A percentile compares a stretch with the other conserved stretches of the same genome.
phyloP scores from a whole-genome alignment of 495 filamentous ascomycete species.

The Haplographium delicatum region DNA sequence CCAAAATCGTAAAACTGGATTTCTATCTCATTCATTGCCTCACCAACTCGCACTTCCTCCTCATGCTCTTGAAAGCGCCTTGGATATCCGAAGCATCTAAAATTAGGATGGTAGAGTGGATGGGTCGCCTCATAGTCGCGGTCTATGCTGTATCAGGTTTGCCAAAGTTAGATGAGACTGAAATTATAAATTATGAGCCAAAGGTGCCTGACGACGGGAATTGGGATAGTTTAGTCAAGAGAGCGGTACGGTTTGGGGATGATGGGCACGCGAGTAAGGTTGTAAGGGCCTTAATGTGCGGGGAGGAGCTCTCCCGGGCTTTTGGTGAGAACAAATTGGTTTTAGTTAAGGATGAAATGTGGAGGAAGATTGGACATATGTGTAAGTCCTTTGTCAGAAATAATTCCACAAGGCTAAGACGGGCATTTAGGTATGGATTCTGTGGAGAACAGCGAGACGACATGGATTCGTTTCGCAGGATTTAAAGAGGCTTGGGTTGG shows the following conservation, averaged over 20 bases:
- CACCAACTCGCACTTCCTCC: background rate
- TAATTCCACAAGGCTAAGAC: background rate
- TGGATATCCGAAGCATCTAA: background rate
- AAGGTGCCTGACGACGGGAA: too few relatives aligned
- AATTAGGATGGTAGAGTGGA: background rate
- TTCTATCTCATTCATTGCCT: background rate
- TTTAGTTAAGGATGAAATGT: too few relatives aligned
- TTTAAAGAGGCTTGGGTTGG: background rate
- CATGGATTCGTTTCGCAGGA: background rate
- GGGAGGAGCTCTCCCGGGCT: too few relatives aligned
- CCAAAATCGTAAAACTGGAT: background rate
- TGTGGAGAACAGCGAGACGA: background rate
- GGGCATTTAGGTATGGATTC: background rate
- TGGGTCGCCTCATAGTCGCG: background rate
- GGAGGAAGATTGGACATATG: background rate
- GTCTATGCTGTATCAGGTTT: background rate
- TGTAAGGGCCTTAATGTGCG: too few relatives aligned
- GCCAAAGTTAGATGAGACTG: background rate
- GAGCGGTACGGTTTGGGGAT: too few relatives aligned
- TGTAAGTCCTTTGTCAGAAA: background rate
- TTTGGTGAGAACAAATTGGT: too few relatives aligned
- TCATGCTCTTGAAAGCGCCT: background rate
- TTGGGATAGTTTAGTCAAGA: too few relatives aligned
- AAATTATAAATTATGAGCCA: background rate
- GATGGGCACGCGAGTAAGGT: too few relatives aligned